phyloP scores from a whole-genome alignment of 2,329 filamentous ascomycete species.

The Sordariomycetes sp. region DNA sequence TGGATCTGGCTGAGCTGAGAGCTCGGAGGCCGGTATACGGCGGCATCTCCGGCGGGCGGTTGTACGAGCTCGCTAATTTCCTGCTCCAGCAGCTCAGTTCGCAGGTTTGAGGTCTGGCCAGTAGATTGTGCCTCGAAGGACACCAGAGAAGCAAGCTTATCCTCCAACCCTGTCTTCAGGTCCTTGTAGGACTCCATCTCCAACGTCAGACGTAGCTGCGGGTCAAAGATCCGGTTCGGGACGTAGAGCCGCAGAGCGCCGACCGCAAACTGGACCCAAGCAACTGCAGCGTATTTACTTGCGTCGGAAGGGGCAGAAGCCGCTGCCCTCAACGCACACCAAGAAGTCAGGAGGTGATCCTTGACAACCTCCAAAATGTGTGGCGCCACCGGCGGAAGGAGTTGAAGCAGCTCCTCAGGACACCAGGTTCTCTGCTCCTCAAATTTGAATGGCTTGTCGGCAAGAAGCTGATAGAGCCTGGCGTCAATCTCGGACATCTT shows the following conservation, averaged over 20 bases:
- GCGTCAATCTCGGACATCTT: neutral
- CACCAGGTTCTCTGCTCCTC: slow-evolving; percentile 1
- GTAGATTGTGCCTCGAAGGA: slow-evolving; percentile 58
- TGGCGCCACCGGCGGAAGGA: neutral
- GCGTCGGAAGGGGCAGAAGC: slow-evolving; percentile 14
- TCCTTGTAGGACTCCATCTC: slow-evolving; percentile 49
- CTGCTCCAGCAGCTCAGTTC: slow-evolving; percentile 50
- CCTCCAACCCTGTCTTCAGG: slow-evolving; percentile 41
- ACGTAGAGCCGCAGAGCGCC: slow-evolving; percentile 71
- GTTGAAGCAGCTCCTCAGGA: neutral
- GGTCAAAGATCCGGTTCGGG: slow-evolving; percentile 79
- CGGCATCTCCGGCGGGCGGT: slow-evolving; percentile 50
- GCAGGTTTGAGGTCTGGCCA: slow-evolving; percentile 56
- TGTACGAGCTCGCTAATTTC: slow-evolving; percentile 55
- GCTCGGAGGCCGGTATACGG: slow-evolving; percentile 59
- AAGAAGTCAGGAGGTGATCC: slow-evolving; percentile 33
- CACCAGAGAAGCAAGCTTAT: slow-evolving; percentile 48
- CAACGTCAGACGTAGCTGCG: slow-evolving; percentile 54
- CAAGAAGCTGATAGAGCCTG: neutral
- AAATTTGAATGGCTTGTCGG: neutral
- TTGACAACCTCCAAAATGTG: slow-evolving; percentile 16
- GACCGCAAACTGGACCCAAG: slow-evolving; percentile 68
- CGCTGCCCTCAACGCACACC: slow-evolving; percentile 31
- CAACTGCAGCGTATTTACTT: slow-evolving; percentile 31
- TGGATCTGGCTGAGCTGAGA: slow-evolving; percentile 66